phyloP scores from a whole-genome alignment of 1,284 basidiomycete species.

The Ceratobasidium sp. region DNA sequence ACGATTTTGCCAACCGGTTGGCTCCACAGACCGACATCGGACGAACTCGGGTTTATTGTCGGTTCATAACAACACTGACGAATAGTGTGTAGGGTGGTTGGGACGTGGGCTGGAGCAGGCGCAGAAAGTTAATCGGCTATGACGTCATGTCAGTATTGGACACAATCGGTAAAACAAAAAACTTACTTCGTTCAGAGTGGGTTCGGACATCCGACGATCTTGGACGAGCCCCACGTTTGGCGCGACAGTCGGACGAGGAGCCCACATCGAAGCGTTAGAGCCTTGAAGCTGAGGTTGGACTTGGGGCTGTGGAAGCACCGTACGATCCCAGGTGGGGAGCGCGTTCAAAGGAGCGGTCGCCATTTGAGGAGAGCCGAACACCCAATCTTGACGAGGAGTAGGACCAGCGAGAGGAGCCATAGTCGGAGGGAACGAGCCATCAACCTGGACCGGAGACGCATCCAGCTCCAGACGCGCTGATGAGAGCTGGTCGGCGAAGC shows the following conservation, averaged over 20 bases:
- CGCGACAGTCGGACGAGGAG: constrained; percentile 7
- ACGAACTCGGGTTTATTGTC: too few species aligned
- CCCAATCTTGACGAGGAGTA: constrained; percentile 18
- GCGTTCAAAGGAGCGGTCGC: neutral
- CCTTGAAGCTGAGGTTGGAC: neutral
- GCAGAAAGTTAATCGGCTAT: constrained; percentile 87
- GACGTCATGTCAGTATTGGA: neutral
- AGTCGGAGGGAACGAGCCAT: neutral
- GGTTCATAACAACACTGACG: constrained; percentile 58
- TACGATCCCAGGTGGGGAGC: constrained; percentile 14
- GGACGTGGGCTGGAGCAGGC: constrained; percentile 82
- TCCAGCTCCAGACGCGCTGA: constrained; percentile 42
- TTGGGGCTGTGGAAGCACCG: neutral
- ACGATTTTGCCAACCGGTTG: too few species aligned
- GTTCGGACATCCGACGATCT: constrained; percentile 12
- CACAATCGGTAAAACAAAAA: neutral
- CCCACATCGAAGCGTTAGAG: constrained; percentile 26
- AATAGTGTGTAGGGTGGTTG: constrained; percentile 84
- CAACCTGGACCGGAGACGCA: constrained; percentile 10
- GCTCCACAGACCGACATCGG: too few species aligned
- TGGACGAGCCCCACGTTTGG: neutral
- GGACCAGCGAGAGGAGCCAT: neutral
- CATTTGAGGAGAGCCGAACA: constrained; percentile 9
- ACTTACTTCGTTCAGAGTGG: constrained; percentile 19
- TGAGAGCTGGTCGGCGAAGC: constrained; percentile 21